Conservation (phyloP, 768 basidiomycete species). For the Kwoniella heveanensis region DNA sequence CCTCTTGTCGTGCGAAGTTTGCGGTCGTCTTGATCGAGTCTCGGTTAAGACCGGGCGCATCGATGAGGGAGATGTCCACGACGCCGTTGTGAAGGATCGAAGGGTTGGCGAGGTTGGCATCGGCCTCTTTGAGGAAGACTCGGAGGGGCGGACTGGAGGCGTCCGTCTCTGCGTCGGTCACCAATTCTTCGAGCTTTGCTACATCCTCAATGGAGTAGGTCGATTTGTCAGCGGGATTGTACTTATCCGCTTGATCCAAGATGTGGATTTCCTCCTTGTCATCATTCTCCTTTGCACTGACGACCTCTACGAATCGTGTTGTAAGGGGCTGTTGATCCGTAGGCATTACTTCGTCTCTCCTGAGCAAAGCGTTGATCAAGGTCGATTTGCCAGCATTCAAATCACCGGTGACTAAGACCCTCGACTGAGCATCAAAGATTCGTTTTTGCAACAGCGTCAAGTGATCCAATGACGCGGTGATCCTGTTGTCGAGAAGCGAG, state of each 20-base stretch:
- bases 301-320: conserved; percentile 92
- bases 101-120: conserved; percentile 64
- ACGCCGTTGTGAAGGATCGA: conserved; percentile 93
- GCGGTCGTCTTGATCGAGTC: conserved; percentile 94
- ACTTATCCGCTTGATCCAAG: conserved; percentile 61
- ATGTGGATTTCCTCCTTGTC: conserved; percentile 50
- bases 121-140: conserved; percentile 82
- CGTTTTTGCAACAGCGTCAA: conserved; percentile 82
- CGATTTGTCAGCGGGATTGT: conserved; percentile 69
- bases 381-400: conserved; percentile 98
- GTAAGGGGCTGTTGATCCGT: conserved; percentile 98
- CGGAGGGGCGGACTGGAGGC: conserved; percentile 69
- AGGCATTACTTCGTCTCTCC: conserved; percentile 83
- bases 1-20: conserved; percentile 90
- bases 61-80: conserved; percentile 96
- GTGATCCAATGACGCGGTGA: conserved; percentile 72
- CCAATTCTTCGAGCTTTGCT: conserved; percentile 73
- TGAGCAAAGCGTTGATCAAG: conserved; percentile 90
- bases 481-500: conserved; percentile 82
- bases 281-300: conserved; percentile 50
- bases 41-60: conserved; percentile 95
- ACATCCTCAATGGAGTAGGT: conserved; percentile 74
- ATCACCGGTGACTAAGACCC: conserved; percentile 96
- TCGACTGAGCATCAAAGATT: conserved; percentile 86
- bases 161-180: conserved; percentile 70